A percentile compares a stretch with the other conserved stretches of the same genome.
These are phyloP conservation scores for Exutisphaerella laricina DNA, from an alignment of 2,329 filamentous ascomycete species.

Conservation along the genomic window DNA sequence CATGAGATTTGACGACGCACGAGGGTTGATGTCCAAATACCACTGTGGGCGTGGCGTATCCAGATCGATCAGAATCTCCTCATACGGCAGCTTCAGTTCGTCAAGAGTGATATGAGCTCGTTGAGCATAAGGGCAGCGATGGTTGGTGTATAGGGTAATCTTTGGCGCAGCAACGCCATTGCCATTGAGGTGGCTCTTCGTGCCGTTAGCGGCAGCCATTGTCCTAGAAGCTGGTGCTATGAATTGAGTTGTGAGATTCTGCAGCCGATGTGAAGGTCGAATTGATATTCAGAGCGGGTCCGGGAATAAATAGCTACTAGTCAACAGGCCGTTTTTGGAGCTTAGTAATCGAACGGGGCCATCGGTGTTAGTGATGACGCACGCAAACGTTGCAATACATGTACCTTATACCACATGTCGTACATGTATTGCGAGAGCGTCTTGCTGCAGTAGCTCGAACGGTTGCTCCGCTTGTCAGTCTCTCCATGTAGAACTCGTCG, in stretches of 20 bases:
- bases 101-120: constrained; percentile 48
- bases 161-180: constrained; percentile 31
- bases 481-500: no score
- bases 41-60: constrained; percentile 61
- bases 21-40: constrained; percentile 71
- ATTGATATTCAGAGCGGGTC: no score
- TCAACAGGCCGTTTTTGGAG: not conserved
- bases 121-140: constrained; percentile 66
- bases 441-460: no score
- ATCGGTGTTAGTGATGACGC: constrained; percentile 2
- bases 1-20: no score
- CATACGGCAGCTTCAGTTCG: constrained; percentile 30
- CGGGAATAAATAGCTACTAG: no score
- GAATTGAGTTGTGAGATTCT: not conserved
- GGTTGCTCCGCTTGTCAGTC: no score
- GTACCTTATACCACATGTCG: no score
- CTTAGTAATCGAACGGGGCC: not conserved
- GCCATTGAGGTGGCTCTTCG: constrained; percentile 8
- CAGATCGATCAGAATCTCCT: constrained; percentile 56
- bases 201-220: constrained; percentile 7
- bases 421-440: no score
- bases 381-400: not conserved
- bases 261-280: not conserved
- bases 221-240: not conserved
- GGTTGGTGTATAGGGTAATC: constrained; percentile 66